Evolutionary conservation across 176 grass and related monocot species (phyloP).

Genomic region (Oryza nivara): DNA sequence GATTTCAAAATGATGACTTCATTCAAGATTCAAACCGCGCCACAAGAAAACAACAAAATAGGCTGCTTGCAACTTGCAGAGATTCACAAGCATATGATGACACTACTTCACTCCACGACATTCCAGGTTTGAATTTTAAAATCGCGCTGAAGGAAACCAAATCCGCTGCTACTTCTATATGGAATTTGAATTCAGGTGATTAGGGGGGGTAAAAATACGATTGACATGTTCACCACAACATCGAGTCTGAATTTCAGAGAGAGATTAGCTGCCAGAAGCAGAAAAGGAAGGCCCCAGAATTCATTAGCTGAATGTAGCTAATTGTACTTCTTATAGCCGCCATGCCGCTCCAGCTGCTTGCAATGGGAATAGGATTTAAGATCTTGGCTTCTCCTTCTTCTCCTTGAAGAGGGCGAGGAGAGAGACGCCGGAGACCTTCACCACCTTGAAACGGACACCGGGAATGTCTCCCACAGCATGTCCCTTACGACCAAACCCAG

Average conservation of each 20-base stretch:
- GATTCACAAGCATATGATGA: not conserved
- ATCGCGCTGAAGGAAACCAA: not conserved
- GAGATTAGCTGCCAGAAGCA: not conserved
- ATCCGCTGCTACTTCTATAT: not conserved
- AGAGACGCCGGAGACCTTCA: constrained; percentile 81
- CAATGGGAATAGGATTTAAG: constrained; percentile 14
- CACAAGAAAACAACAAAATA: not conserved
- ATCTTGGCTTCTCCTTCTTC: constrained; percentile 87
- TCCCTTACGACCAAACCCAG: constrained; percentile 78
- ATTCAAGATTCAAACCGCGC: not conserved
- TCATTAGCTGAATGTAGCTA: not conserved
- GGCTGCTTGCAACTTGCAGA: not conserved
- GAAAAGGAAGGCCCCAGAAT: not conserved
- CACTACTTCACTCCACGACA: no score
- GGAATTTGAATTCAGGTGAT: constrained; percentile 34
- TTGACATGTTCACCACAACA: constrained; percentile 31
- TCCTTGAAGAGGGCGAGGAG: constrained; percentile 84
- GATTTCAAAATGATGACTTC: not conserved
- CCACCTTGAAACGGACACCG: constrained; percentile 67
- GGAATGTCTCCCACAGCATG: constrained; percentile 79
- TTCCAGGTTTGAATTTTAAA: not conserved
- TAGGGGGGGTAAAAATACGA: not conserved
- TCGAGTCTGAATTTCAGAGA: not conserved
- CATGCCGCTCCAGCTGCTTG: not conserved
- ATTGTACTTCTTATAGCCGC: not conserved